Base-by-base conservation (phyloP, 2,329 filamentous ascomycete genomes). In the Penicillium sp. region DNA sequence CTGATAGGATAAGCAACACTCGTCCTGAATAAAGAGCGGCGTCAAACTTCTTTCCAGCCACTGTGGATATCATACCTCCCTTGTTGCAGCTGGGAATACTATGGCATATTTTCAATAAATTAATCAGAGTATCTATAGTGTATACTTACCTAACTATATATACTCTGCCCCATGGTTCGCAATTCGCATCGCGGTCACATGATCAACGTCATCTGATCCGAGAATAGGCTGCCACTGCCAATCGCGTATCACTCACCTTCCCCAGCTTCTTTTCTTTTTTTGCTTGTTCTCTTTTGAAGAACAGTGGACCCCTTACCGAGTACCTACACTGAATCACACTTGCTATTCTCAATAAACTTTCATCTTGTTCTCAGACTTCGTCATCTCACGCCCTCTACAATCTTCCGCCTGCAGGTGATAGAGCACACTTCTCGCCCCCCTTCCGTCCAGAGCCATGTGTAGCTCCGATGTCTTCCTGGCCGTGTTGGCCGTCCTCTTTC, bases 401-500 rank as follows among this genome's bases (percentile, higher is more conserved):
- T 39, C 19, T 5, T 28, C 10, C n/a, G 18, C 37, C 46, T 50
- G 42, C 53, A 59, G 53, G 56, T 51, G 59, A 60, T 56, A 59
- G 44, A 56, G 40, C 55, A 50, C 44, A 54, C 45, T 42, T 16
- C 13, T 19, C 37, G 14, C 13, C 54, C 43, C 36, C 37, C 46
- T 50, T 48, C 50, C 24, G 42, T 44, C 46, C 40, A 47, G 49
- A 61, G 65, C 52, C 61, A 85, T 85, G 83, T 86, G 83, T 71
- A 76, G 81, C 67, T 79, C 81, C 65, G 84, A 87, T 72, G 77
- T 84, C 61, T 85, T 86, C 66, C 75, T 87, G 63, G 83, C 79
- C 68, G 71, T 86, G 46, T 74, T 87, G 59, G 82, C 83, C 67
- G 76, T 86, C 67, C 78, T 87, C 67, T 87, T 87, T 71, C 83